These are phyloP conservation scores for Pichia kudriavzevii DNA, from an alignment of 1,139 yeast species.

Conservation along the genomic window DNA sequence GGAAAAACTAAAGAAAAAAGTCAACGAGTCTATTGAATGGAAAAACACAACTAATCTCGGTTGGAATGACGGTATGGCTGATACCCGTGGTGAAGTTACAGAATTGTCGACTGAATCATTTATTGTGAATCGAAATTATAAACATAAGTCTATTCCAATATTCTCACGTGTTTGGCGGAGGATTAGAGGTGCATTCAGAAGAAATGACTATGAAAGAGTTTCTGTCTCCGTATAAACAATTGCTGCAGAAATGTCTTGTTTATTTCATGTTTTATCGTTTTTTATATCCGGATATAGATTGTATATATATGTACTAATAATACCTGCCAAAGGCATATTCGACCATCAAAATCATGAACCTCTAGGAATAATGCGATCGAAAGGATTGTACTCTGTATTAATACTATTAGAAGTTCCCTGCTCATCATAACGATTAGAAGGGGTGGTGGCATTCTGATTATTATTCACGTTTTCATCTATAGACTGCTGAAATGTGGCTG, in stretches of 20 bases:
- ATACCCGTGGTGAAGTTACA: constrained; percentile 5
- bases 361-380: constrained; percentile 18
- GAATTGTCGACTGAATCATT: constrained; percentile 6
- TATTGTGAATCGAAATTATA: constrained; percentile 2
- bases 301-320: no score
- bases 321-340: no score
- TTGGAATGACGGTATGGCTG: constrained; percentile 10
- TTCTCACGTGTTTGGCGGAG: neutral
- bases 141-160: neutral
- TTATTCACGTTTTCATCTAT: constrained; percentile 5
- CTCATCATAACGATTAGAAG: constrained; percentile 1
- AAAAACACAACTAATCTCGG: constrained; percentile 2
- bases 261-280: no score
- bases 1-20: constrained; percentile 1
- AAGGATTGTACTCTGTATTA: constrained; percentile 21
- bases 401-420: constrained; percentile 6
- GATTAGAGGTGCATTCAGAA: constrained; percentile 1
- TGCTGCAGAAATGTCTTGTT: no score
- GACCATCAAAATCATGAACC: neutral
- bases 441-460: constrained; percentile 8
- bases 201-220: neutral
- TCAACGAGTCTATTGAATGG: neutral
- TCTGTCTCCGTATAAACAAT: no score
- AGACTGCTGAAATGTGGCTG: constrained; percentile 1
- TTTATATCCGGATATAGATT: no score